Base-by-base conservation (phyloP, 371 early-diverging fungal species). In the Fennellomyces sp. region DNA sequence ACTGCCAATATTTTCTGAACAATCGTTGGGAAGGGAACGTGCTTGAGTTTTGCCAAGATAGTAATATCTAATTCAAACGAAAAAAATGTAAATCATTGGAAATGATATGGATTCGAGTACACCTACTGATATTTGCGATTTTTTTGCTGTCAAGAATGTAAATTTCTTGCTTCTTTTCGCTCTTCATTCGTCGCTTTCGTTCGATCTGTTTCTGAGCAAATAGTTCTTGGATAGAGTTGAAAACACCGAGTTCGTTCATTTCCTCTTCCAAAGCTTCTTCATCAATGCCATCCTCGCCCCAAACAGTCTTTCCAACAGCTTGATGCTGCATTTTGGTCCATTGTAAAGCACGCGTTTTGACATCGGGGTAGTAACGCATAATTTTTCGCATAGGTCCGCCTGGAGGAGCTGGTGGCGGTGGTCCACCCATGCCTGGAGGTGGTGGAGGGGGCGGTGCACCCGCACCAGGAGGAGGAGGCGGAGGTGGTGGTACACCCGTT, bases 271-370 rank as follows among this genome's bases (percentile, higher is more conserved):
- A 30, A 6, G 82, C 83, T 6, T 60, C 56, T 41, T 84, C 85
- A 33, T 80, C 83, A 41, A 84, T 62, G 30, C 81, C 82, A 3
- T 72, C 51, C 0, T 57, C 26, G 6, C 77, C 81, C 87, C 87
- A 89, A 3, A 89, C 64, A 0, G 89, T 89, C 31, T 83, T 84
- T 21, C 73, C 75, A 19, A 86, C 75, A 31, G 72, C 60, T 61
- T 78, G 81, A 35, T 86, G 84, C 52, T 85, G 85, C 42, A 94
- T 64, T 59, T 94, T 94, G 60, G 92, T 92, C 94, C 94, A 93
- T 69, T 94, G 92, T 19, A 94, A 59, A n/a, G 87, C 85, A 63
- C 91, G 88, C 7, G 94, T 84, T 73, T 92, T 93, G 58, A 87
- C 86, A 47, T 82, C 85, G 5, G 92, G 86, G 56, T 81, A 76